Evolutionary conservation across 768 basidiomycete species (phyloP), one percentile per base, ranked within the genome.

Genomic region (Boletus patriciae): DNA sequence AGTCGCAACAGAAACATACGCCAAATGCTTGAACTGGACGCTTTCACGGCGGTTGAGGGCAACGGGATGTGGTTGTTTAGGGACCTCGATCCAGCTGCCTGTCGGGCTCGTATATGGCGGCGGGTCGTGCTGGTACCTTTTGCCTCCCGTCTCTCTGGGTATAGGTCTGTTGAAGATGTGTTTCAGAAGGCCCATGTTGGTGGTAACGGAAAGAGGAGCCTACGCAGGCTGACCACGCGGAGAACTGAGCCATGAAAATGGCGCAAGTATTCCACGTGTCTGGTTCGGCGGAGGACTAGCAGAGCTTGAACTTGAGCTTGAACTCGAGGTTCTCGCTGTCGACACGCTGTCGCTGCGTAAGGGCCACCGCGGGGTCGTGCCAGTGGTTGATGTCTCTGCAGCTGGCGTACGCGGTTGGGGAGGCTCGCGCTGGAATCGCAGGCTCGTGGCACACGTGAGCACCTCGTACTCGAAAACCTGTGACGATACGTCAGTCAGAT

Each of bases 401-500:
- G 12, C 25, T 2, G 53, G 36, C 12, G 36, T 18, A n/a, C n/a
- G 16, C 2, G 55, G 13, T 4, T 40, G 44, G 19, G 55, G 34
- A 18, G 46, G 0, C 16, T 50, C 50, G 0, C 68, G 19, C 6
- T 44, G 42, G 45, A 68, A 67, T 33, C 60, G 62, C 53, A 69
- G 21, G 31, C 27, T 61, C 38, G 62, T 56, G 37, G 52, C 55
- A 10, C 58, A 69, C 11, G 58, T 52, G n/a, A 68, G 46, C 4
- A 69, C 67, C 25, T 68, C 66, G 44, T 68, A 66, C 29, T 64
- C 61, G 13, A 50, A 61, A 3, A 60, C 40, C 66, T 67, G 51
- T 15, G 36, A 38, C 2, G n/a, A 11, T 18, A 34, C 2, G 19
- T 55, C 19, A 54, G 55, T 49, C 38, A 16, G 5, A 41, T 43